Conservation (phyloP, 2,329 filamentous ascomycete species). For the Aurifilum marmelostoma region DNA sequence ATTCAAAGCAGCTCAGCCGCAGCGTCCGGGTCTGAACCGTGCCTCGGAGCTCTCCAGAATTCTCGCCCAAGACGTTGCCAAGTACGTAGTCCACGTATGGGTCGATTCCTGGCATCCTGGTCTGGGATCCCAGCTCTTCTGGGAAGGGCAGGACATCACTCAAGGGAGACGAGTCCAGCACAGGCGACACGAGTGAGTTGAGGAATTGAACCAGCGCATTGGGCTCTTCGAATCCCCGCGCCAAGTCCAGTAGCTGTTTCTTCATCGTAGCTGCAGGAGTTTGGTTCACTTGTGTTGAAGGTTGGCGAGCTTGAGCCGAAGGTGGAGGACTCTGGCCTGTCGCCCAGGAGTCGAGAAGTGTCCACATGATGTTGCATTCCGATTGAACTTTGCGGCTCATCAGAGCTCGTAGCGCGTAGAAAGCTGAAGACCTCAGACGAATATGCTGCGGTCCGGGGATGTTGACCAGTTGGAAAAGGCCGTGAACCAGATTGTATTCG, state of each 20-base stretch:
- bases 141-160: conserved; percentile 84
- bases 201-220: conserved; percentile 82
- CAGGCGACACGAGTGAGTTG: conserved; percentile 70
- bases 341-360: conserved; percentile 77
- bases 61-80: conserved; percentile 74
- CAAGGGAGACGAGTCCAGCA: conserved; percentile 61
- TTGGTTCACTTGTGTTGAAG: conserved; percentile 27
- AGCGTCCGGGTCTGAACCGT: conserved; percentile 72
- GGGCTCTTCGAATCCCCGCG: conserved; percentile 80
- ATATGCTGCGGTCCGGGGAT: conserved; percentile 58
- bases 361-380: conserved; percentile 78
- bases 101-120: conserved; percentile 81
- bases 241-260: conserved; percentile 73
- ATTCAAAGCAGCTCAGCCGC: conserved; percentile 79
- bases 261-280: conserved; percentile 53
- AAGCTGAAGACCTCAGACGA: conserved; percentile 81
- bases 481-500: conserved; percentile 69
- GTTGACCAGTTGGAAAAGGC: conserved; percentile 78
- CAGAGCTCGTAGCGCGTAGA: conserved; percentile 75
- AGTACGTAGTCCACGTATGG: conserved; percentile 91
- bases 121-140: conserved; percentile 77
- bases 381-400: conserved; percentile 72
- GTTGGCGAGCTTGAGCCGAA: conserved; percentile 31
- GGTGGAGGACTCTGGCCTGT: conserved; percentile 56
- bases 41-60: conserved; percentile 66